phyloP scores from a whole-genome alignment of 805 yeast species.

The Candida fluviatilis region DNA sequence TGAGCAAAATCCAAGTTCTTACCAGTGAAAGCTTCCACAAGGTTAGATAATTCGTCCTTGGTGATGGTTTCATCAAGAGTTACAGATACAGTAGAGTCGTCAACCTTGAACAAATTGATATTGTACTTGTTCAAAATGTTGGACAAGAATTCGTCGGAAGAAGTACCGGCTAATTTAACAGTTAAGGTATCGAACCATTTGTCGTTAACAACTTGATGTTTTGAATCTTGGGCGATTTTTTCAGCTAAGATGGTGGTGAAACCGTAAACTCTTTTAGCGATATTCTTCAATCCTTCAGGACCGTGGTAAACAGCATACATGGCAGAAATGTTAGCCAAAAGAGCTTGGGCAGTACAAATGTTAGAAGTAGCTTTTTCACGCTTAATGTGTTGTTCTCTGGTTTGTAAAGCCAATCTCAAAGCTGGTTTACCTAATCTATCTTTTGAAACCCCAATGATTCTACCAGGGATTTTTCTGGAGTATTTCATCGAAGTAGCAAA shows the following conservation, averaged over 20 bases:
- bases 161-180: conserved; percentile 45
- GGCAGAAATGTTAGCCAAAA: conserved; percentile 91
- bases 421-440: conserved; percentile 92
- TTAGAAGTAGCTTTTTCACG: conserved; percentile 97
- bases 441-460: conserved; percentile 89
- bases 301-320: conserved; percentile 97
- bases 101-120: conserved; percentile 73
- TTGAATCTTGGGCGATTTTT: conserved; percentile 33
- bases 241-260: conserved; percentile 69
- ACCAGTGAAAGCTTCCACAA: conserved; percentile 60
- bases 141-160: conserved; percentile 53
- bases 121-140: conserved; percentile 58
- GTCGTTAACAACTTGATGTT: conserved; percentile 50
- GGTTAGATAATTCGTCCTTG: conserved; percentile 51
- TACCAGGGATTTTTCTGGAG: conserved; percentile 93
- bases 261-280: conserved; percentile 74
- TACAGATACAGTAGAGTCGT: conserved; percentile 58
- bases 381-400: conserved; percentile 97
- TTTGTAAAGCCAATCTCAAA: conserved; percentile 87
- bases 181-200: conserved; percentile 88
- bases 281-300: conserved; percentile 73
- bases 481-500: conserved; percentile 79
- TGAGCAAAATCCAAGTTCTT: conserved; percentile 10
- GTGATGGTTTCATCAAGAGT: conserved; percentile 89
- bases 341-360: conserved; percentile 97